Conservation (phyloP, 306 rosid species). For the Gillenia trifoliata region DNA sequence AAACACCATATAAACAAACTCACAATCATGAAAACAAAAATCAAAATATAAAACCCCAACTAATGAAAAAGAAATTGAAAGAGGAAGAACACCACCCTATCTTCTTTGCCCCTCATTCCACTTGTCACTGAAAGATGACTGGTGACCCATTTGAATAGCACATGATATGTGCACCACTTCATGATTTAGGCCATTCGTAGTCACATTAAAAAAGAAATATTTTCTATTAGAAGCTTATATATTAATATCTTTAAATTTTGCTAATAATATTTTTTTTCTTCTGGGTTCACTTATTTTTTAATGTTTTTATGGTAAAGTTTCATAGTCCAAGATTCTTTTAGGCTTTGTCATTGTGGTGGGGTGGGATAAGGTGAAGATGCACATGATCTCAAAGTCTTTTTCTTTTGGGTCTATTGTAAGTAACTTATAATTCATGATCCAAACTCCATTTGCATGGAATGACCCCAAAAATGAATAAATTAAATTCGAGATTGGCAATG, state of each 20-base stretch:
- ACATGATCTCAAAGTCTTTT: not conserved
- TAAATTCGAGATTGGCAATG: not conserved
- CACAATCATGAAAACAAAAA: slow-evolving; percentile 14
- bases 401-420: not conserved
- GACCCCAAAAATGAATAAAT: not conserved
- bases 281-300: not conserved
- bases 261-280: not conserved
- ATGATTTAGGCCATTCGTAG: slow-evolving; percentile 32
- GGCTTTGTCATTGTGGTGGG: not conserved
- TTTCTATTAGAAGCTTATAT: not conserved
- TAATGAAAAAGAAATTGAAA: slow-evolving; percentile 5
- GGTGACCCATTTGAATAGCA: slow-evolving; percentile 20
- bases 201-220: not conserved
- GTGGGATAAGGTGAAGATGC: slow-evolving; percentile 7
- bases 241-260: not conserved
- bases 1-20: not conserved
- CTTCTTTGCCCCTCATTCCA: slow-evolving; percentile 10
- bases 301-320: not conserved
- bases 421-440: not conserved
- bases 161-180: slow-evolving; percentile 36
- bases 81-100: slow-evolving; percentile 12
- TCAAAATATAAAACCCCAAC: not conserved
- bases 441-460: not conserved
- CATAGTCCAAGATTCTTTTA: slow-evolving; percentile 5
- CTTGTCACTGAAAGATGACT: slow-evolving; percentile 22